Percentiles rank a stretch among this genome's conserved stretches.
Evolutionary conservation across 176 grass and related monocot species (phyloP).

Genomic region (Musa troglodytarum): DNA sequence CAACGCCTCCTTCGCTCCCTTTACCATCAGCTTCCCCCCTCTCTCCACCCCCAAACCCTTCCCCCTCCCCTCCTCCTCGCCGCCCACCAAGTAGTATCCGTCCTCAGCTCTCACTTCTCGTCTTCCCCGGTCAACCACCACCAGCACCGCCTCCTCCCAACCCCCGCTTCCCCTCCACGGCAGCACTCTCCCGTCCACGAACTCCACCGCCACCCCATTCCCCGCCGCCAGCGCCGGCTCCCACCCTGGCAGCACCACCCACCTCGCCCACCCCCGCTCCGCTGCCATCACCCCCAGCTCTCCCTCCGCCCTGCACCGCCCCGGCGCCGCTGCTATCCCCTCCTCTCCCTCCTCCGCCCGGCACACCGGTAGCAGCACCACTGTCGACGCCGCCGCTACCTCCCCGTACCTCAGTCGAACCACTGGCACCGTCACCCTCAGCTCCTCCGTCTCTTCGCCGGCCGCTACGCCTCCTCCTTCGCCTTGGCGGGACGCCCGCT

Average conservation of each 20-base stretch:
- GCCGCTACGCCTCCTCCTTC: slow-evolving; percentile 31
- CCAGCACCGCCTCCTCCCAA: slow-evolving; percentile 43
- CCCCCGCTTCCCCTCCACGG: slow-evolving; percentile 32
- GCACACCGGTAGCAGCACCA: slow-evolving; percentile 56
- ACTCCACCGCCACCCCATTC: slow-evolving; percentile 56
- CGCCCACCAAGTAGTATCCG: slow-evolving; percentile 47
- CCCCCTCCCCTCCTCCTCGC: slow-evolving; percentile 39
- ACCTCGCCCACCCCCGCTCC: slow-evolving; percentile 65
- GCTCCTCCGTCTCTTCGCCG: slow-evolving; percentile 12
- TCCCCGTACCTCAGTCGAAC: background rate
- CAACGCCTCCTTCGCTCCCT: slow-evolving; percentile 23
- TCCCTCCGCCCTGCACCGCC: slow-evolving; percentile 37
- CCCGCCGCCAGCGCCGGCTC: slow-evolving; percentile 31
- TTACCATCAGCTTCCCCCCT: slow-evolving; percentile 38
- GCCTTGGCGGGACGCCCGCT: slow-evolving; percentile 22
- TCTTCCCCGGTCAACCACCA: slow-evolving; percentile 39
- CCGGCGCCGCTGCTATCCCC: slow-evolving; percentile 38
- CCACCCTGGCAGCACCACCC: slow-evolving; percentile 78
- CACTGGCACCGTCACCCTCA: background rate
- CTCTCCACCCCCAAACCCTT: slow-evolving; percentile 49
- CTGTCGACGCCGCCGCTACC: slow-evolving; percentile 35
- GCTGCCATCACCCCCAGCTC: slow-evolving; percentile 59
- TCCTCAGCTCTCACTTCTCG: slow-evolving; percentile 37
- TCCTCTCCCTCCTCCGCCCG: slow-evolving; percentile 37
- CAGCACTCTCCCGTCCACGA: slow-evolving; percentile 43